Evolutionary conservation across 2,329 filamentous ascomycete genomes (phyloP), one percentile per base, ranked within the genome.

Genomic region (Bipolaris bicolor): DNA sequence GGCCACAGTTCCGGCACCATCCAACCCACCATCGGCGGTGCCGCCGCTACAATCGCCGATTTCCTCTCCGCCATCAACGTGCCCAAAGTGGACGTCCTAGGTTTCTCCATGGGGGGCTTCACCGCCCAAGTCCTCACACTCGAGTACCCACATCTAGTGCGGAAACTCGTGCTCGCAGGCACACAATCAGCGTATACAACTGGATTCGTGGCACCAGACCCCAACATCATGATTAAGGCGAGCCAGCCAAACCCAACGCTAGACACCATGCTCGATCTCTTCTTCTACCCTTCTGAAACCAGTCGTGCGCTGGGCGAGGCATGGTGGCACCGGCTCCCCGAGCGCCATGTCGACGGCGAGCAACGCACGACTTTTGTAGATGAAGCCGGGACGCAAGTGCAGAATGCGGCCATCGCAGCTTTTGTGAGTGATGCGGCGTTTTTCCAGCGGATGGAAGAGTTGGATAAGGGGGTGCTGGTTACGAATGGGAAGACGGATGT

Each of bases 51-150:
- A 20, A 57, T 63, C 10, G 57, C 63, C 13, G 53, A 52, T 11
- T 58, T 79, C 31, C 55, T 76, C 10, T 22, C 52, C 0, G 68
- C 72, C 2, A 57, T 80, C 13, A 50, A 52, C 1, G 60, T 81
- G n/a, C 31, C 53, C 0, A 64, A 78, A 48, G 71, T 78, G 45
- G 81, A 84, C 55, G 60, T 84, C 7, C 54, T 84, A 39, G 82
- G 82, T 1, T 84, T 81, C 66, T 82, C 79, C 9, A 81, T 84
- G 76, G 81, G 82, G 13, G 82, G 81, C 0, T 76, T 73, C 31
- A 76, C 76, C 4, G 81, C 79, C 6, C 82, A 83, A 60, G 66
- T 81, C 46, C 68, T 82, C 3, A 79, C 80, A 1, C 71, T 83
- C 22, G 68, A 71, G 22, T 64, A 67, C 1, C 65, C 64, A 1